Percentiles rank a stretch among this genome's conserved stretches.
Conservation (phyloP, 257 asterid species). For the Solanum virginianum region DNA sequence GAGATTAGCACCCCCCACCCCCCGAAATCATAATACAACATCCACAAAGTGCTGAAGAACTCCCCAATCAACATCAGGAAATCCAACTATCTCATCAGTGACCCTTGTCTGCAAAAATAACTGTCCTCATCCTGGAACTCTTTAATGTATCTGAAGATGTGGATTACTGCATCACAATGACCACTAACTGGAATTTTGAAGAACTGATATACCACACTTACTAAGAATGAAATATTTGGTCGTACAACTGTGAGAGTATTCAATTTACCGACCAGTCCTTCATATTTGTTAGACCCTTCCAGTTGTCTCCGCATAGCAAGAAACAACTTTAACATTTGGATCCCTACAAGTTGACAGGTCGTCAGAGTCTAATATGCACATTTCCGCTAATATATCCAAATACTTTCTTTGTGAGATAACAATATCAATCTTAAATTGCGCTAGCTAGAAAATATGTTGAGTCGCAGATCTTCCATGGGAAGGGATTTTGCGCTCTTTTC, state of each 20-base stretch:
- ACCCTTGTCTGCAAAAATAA: background rate
- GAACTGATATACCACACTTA: background rate
- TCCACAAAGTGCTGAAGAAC: background rate
- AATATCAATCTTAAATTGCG: background rate
- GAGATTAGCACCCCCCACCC: too few relatives aligned
- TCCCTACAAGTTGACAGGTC: background rate
- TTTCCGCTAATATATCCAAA: background rate
- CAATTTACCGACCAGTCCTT: background rate
- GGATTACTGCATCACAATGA: background rate
- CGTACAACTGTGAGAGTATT: background rate
- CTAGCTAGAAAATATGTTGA: too few relatives aligned
- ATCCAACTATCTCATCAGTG: background rate
- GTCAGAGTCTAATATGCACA: background rate
- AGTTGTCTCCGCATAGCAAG: background rate
- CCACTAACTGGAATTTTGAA: background rate
- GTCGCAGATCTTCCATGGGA: background rate
- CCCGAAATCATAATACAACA: background rate
- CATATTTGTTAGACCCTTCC: background rate
- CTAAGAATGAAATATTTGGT: background rate
- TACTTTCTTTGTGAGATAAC: background rate
- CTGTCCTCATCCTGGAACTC: background rate
- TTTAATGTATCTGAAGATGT: background rate
- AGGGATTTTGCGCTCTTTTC: background rate
- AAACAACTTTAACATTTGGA: background rate
- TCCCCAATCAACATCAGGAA: background rate